Conservation (phyloP, 768 basidiomycete species). For the Trametes sanguinea region DNA sequence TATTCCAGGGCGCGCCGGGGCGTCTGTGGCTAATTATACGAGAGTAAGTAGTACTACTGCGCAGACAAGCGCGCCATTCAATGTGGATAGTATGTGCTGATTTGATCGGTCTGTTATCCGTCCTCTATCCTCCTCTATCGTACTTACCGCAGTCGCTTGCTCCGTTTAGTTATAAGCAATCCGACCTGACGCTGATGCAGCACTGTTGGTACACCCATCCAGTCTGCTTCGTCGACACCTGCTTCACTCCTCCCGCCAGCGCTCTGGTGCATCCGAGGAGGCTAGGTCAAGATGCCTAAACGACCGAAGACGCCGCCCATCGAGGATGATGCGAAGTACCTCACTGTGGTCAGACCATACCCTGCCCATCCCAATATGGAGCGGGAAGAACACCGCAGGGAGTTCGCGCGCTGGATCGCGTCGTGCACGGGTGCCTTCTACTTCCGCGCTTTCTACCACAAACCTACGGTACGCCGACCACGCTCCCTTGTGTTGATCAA, state of each 20-base stretch:
- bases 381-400: constrained; percentile 37
- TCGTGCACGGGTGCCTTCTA: constrained; percentile 39
- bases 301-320: constrained; percentile 43
- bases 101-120: too few species aligned
- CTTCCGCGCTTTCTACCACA: constrained; percentile 45
- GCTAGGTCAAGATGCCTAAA: constrained; percentile 39
- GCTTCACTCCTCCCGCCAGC: neutral
- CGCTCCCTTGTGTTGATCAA: neutral
- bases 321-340: constrained; percentile 47
- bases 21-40: too few species aligned
- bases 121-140: too few species aligned
- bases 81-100: too few species aligned
- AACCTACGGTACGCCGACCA: constrained; percentile 42
- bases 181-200: too few species aligned
- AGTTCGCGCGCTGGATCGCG: constrained; percentile 47
- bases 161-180: too few species aligned
- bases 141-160: too few species aligned
- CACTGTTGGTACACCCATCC: too few species aligned
- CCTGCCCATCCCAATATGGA: constrained; percentile 46
- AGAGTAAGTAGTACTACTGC: too few species aligned
- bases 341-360: constrained; percentile 48
- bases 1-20: too few species aligned
- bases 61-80: too few species aligned
- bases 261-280: neutral
- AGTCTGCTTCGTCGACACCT: neutral